Conservation (phyloP, 495 filamentous ascomycete species). For the Trichoderma parareesei region DNA sequence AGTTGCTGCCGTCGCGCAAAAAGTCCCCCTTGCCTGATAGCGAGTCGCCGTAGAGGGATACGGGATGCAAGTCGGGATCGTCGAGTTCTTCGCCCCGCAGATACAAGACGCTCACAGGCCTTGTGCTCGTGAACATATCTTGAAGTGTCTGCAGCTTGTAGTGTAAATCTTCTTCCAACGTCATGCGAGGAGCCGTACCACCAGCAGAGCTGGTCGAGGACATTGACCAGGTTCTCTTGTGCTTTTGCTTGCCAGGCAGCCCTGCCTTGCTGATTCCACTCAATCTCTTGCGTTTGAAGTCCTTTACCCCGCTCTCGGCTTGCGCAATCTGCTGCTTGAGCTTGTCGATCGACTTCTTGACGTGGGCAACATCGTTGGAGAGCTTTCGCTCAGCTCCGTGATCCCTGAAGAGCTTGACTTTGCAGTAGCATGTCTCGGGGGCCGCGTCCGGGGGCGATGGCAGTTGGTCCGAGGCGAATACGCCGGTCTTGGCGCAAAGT, state of each 20-base stretch:
- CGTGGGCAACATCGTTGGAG: slow-evolving; percentile 84
- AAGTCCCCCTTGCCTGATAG: slow-evolving; percentile 51
- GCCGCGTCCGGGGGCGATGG: slow-evolving; percentile 24
- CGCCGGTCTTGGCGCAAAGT: slow-evolving; percentile 82
- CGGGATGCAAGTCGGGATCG: slow-evolving; percentile 83
- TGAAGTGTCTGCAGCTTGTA: slow-evolving; percentile 74
- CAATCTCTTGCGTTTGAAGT: slow-evolving; percentile 78
- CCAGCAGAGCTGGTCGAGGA: slow-evolving; percentile 71
- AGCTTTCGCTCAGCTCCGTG: slow-evolving; percentile 94
- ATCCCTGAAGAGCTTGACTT: slow-evolving; percentile 93
- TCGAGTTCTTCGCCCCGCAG: slow-evolving; percentile 76
- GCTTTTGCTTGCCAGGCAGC: slow-evolving; percentile 68
- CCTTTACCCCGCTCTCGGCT: slow-evolving; percentile 79
- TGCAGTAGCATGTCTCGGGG: slow-evolving; percentile 80
- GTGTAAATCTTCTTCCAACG: slow-evolving; percentile 82
- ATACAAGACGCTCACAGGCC: slow-evolving; percentile 75
- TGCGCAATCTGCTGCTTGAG: slow-evolving; percentile 85
- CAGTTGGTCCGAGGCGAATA: slow-evolving; percentile 34
- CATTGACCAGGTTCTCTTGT: slow-evolving; percentile 93
- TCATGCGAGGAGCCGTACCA: slow-evolving; percentile 44
- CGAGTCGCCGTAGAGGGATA: slow-evolving; percentile 62
- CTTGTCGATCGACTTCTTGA: slow-evolving; percentile 92
- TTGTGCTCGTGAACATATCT: slow-evolving; percentile 93
- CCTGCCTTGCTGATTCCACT: slow-evolving; percentile 40
- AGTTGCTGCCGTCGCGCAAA: slow-evolving; percentile 41